These are phyloP conservation scores for Miamiensis avidus DNA, from an alignment of 169 alveolate species.

Conservation along the genomic window DNA sequence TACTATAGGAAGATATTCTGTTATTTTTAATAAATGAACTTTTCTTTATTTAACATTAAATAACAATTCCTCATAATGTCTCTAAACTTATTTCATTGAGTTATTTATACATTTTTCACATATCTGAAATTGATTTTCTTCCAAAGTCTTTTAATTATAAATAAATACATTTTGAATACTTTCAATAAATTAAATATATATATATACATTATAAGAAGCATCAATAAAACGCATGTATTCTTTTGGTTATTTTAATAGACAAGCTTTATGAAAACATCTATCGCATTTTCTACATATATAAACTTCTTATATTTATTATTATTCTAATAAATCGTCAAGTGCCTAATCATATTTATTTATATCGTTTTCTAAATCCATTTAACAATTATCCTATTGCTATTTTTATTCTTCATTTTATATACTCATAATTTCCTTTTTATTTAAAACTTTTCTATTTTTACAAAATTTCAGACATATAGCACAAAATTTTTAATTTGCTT, in stretches of 20 bases:
- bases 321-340: not conserved
- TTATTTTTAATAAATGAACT: conserved; percentile 3
- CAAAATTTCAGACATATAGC: conserved; percentile 10
- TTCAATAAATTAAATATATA: too few species aligned
- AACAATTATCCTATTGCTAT: not conserved
- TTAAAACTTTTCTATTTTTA: not conserved
- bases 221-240: too few species aligned
- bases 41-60: not conserved
- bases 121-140: too few species aligned
- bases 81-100: not conserved
- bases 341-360: too few species aligned
- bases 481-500: conserved; percentile 20
- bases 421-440: too few species aligned
- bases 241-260: too few species aligned
- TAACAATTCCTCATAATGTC: conserved; percentile 2
- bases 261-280: not conserved
- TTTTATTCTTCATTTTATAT: too few species aligned
- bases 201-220: too few species aligned
- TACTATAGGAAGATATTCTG: conserved; percentile 9
- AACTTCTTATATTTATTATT: not conserved
- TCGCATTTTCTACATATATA: not conserved
- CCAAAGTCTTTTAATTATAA: too few species aligned
- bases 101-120: not conserved
- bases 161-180: too few species aligned
- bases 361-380: too few species aligned